Percentiles rank a stretch among this genome's conserved stretches.
Evolutionary conservation across 352 stramenopile species (phyloP).

Genomic region (Phytophthora fragariaefolia): DNA sequence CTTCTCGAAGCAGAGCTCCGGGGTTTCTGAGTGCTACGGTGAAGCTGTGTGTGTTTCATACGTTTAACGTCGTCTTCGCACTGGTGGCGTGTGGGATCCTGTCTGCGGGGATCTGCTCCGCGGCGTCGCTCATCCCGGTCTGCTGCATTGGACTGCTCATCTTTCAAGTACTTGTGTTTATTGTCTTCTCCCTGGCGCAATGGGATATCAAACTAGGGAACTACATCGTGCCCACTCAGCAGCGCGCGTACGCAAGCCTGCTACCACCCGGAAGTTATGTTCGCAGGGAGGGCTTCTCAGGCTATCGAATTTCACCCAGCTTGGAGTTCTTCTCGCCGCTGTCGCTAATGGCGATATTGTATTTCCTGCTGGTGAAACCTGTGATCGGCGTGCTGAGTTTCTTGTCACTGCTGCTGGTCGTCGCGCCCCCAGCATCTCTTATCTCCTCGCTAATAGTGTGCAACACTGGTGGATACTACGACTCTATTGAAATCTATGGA

Average conservation of each 20-base stretch:
- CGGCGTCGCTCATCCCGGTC: conserved; percentile 56
- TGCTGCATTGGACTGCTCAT: conserved; percentile 73
- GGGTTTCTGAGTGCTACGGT: conserved; percentile 42
- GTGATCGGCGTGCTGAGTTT: conserved; percentile 50
- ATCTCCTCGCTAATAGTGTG: conserved; percentile 24
- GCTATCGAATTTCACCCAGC: conserved; percentile 51
- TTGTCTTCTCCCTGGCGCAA: conserved; percentile 61
- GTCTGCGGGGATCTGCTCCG: conserved; percentile 46
- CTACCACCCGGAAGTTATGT: conserved; percentile 26
- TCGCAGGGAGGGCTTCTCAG: conserved; percentile 23
- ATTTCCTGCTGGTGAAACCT: conserved; percentile 70
- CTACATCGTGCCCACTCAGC: conserved; percentile 40
- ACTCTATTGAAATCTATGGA: conserved; percentile 35
- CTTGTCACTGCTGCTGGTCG: conserved; percentile 37
- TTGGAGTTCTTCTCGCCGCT: conserved; percentile 64
- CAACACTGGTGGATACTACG: conserved; percentile 19
- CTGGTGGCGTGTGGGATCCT: conserved; percentile 55
- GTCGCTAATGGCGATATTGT: conserved; percentile 72
- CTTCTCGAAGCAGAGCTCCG: background rate
- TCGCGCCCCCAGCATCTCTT: conserved; percentile 40
- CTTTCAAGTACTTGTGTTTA: conserved; percentile 63
- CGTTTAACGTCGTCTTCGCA: conserved; percentile 63
- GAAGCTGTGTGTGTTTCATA: conserved; percentile 61
- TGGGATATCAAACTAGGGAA: conserved; percentile 61
- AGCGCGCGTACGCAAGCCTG: conserved; percentile 49